Percentiles rank a stretch among this genome's conserved stretches.
These are phyloP conservation scores for Irpex sp. DNA, from an alignment of 1,284 basidiomycete species.

Conservation along the genomic window DNA sequence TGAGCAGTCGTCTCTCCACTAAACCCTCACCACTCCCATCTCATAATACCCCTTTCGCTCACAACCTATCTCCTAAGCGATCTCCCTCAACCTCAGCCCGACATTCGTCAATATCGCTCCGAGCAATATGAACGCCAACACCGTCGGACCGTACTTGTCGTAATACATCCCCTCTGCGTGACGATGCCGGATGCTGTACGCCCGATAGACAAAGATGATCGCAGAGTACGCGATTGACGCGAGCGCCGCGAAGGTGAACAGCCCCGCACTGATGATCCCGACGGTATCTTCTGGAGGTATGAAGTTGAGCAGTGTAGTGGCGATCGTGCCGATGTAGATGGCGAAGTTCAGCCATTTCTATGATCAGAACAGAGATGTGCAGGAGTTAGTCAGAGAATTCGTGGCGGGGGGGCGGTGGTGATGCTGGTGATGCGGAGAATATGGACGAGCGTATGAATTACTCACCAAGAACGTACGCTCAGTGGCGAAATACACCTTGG, in stretches of 20 bases:
- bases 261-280: constrained; percentile 79
- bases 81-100: constrained; percentile 44
- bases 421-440: background rate
- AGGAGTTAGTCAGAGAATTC: constrained; percentile 8
- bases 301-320: constrained; percentile 91
- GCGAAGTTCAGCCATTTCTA: constrained; percentile 95
- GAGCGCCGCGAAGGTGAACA: constrained; percentile 91
- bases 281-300: constrained; percentile 68
- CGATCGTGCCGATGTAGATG: constrained; percentile 86
- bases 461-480: constrained; percentile 87
- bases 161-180: constrained; percentile 84
- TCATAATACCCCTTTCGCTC: background rate
- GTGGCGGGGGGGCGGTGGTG: background rate
- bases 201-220: constrained; percentile 85
- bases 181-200: constrained; percentile 69
- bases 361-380: background rate
- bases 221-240: constrained; percentile 87
- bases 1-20: background rate
- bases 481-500: constrained; percentile 97
- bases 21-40: background rate
- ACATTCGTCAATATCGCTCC: constrained; percentile 77
- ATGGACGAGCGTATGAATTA: constrained; percentile 7
- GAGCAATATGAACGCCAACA: constrained; percentile 70
- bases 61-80: constrained; percentile 11
- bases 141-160: constrained; percentile 82